Conservation (phyloP, 495 filamentous ascomycete species). For the Friedmanniomyces simplex region DNA sequence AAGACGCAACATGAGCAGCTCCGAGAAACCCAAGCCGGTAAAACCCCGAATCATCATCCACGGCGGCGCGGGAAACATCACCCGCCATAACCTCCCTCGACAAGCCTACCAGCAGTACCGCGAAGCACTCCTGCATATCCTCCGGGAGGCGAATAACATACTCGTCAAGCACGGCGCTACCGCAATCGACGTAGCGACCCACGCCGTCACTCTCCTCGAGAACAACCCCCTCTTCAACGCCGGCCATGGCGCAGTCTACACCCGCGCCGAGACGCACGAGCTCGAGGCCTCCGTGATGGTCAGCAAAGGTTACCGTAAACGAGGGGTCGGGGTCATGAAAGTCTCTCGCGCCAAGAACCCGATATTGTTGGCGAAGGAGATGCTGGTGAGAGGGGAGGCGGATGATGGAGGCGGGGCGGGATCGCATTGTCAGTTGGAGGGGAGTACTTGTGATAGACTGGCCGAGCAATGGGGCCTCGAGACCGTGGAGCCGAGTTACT, state of each 20-base stretch:
- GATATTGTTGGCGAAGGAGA: constrained; percentile 60
- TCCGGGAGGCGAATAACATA: constrained; percentile 36
- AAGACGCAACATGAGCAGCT: neutral
- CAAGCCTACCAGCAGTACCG: constrained; percentile 50
- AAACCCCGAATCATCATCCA: constrained; percentile 73
- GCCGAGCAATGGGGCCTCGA: constrained; percentile 58
- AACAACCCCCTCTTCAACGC: constrained; percentile 77
- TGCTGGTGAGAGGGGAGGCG: constrained; percentile 54
- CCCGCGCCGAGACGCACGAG: constrained; percentile 68
- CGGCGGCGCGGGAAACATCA: constrained; percentile 78
- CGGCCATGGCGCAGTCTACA: constrained; percentile 79
- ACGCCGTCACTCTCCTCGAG: constrained; percentile 69
- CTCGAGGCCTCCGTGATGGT: constrained; percentile 91
- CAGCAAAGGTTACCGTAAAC: constrained; percentile 57
- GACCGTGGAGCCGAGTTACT: constrained; percentile 59
- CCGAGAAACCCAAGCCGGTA: constrained; percentile 18
- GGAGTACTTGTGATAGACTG: constrained; percentile 53
- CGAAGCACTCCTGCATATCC: constrained; percentile 51
- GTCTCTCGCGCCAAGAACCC: constrained; percentile 67
- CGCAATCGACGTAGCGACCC: constrained; percentile 62
- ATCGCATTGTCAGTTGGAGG: constrained; percentile 60
- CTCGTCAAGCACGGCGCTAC: constrained; percentile 33
- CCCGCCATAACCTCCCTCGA: constrained; percentile 53
- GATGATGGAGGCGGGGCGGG: constrained; percentile 36
- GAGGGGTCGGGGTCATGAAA: constrained; percentile 65